A percentile compares a stretch with the other conserved stretches of the same genome.
Evolutionary conservation across 2,329 filamentous ascomycete species (phyloP).

Genomic region (Curvularia lunata): DNA sequence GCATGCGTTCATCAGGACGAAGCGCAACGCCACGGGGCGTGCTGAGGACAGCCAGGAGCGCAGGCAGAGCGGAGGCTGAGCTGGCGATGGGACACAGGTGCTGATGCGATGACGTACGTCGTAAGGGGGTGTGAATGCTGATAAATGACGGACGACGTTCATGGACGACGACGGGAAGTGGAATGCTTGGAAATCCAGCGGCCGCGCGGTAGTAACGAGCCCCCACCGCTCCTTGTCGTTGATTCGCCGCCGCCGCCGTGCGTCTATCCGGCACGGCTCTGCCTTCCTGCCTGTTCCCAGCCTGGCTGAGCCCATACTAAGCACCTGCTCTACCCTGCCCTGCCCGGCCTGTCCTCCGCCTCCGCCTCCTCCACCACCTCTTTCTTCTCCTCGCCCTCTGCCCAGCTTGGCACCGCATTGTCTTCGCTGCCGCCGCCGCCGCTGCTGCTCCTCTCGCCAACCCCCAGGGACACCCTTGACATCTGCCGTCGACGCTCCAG

Average conservation of each 20-base stretch:
- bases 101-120: constrained; percentile 26
- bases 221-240: constrained; percentile 25
- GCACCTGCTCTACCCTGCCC: neutral
- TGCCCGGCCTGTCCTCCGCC: neutral
- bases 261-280: constrained; percentile 26
- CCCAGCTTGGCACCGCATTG: constrained; percentile 9
- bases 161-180: neutral
- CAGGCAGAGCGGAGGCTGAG: neutral
- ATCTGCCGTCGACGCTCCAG: constrained; percentile 25
- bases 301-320: constrained; percentile 10
- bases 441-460: neutral
- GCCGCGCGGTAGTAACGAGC: constrained; percentile 13
- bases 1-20: neutral
- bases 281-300: constrained; percentile 14
- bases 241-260: constrained; percentile 33
- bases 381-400: constrained; percentile 5
- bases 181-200: constrained; percentile 1
- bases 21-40: neutral
- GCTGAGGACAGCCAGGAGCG: neutral
- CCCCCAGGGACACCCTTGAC: constrained; percentile 37
- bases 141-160: constrained; percentile 30
- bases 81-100: neutral
- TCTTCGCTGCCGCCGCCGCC: constrained; percentile 2
- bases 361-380: constrained; percentile 2
- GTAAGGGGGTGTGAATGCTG: too few species aligned